phyloP scores from a whole-genome alignment of 75 land plant genomes.

The Sequoia sempervirens region DNA sequence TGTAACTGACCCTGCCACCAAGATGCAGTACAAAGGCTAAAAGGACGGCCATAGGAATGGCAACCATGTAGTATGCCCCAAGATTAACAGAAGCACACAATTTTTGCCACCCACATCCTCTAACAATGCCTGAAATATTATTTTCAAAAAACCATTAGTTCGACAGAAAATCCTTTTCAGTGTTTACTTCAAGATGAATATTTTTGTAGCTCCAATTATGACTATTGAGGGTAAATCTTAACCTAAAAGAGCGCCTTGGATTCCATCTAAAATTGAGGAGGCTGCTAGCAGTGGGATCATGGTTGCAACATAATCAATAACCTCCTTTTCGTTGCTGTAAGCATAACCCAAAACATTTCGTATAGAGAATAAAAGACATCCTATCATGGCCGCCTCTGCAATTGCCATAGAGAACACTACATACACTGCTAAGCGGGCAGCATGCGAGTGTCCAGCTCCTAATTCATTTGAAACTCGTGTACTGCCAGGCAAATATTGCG shows the following conservation, averaged over 20 bases:
- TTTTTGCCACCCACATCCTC: no score
- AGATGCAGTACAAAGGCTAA: slow-evolving; percentile 10
- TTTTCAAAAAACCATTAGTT: neutral
- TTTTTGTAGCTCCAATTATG: neutral
- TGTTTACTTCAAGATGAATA: no score
- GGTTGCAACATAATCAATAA: no score
- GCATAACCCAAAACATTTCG: slow-evolving; percentile 40
- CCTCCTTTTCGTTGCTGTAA: no score
- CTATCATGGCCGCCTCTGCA: slow-evolving; percentile 37
- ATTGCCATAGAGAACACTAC: slow-evolving; percentile 6
- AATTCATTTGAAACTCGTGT: no score
- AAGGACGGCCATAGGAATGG: slow-evolving; percentile 51
- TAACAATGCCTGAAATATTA: neutral
- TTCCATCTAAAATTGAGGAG: slow-evolving; percentile 57
- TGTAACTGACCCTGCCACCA: slow-evolving; percentile 47
- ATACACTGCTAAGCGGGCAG: no score
- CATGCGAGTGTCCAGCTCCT: no score
- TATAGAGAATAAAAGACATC: slow-evolving; percentile 30
- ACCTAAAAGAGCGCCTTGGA: slow-evolving; percentile 82
- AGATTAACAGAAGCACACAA: slow-evolving; percentile 30
- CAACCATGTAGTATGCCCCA: slow-evolving; percentile 68
- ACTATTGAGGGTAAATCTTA: neutral
- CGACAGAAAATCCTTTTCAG: no score
- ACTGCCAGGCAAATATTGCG: slow-evolving; percentile 4
- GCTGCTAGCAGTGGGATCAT: neutral